phyloP scores from a whole-genome alignment of 2,329 filamentous ascomycete species.

The Alternaria consortialis region DNA sequence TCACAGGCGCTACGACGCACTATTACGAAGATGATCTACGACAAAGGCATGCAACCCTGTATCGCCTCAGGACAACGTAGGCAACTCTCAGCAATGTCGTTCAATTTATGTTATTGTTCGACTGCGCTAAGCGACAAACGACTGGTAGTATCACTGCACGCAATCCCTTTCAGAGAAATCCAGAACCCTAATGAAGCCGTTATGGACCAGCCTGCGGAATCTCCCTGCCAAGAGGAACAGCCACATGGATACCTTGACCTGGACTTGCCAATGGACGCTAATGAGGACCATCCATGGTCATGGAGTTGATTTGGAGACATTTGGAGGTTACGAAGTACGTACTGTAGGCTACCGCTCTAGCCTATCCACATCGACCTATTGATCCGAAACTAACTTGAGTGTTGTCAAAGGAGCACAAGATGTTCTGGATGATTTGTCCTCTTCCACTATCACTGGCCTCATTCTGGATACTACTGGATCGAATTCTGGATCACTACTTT shows the following conservation, averaged over 20 bases:
- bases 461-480: conserved; percentile 8
- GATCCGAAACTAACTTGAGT: conserved; percentile 47
- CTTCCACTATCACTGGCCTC: conserved; percentile 19
- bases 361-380: conserved; percentile 37
- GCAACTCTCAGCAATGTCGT: conserved; percentile 32
- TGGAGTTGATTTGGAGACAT: conserved; percentile 23
- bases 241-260: not conserved
- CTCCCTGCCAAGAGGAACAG: not conserved
- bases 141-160: conserved; percentile 23
- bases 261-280: conserved; percentile 5
- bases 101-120: conserved; percentile 41
- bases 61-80: conserved; percentile 33
- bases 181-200: not conserved
- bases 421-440: conserved; percentile 25
- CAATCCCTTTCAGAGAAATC: conserved; percentile 4
- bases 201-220: conserved; percentile 6
- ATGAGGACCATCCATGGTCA: conserved; percentile 13
- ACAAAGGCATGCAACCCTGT: conserved; percentile 24
- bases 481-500: conserved; percentile 5
- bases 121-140: conserved; percentile 24
- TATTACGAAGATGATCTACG: conserved; percentile 24
- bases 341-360: conserved; percentile 38
- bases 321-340: conserved; percentile 47
- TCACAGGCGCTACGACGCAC: conserved; percentile 30
- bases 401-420: conserved; percentile 32